phyloP scores from a whole-genome alignment of 495 filamentous ascomycete genomes.

The Cercophora samala region DNA sequence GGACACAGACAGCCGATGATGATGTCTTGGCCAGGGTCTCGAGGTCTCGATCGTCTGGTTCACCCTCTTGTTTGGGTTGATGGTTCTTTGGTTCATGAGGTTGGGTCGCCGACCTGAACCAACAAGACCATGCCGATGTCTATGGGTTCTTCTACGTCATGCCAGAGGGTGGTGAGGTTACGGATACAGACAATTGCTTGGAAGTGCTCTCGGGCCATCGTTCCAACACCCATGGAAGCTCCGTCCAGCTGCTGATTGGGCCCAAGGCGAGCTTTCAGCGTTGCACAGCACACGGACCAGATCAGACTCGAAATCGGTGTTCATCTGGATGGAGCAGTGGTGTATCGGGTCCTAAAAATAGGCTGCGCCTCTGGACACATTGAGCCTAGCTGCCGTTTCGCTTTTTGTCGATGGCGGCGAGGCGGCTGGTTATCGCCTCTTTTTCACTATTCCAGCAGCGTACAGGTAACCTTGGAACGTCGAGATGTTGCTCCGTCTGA shows the following conservation, averaged over 20 bases:
- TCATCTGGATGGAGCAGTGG: constrained; percentile 4
- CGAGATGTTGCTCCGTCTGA: constrained; percentile 10
- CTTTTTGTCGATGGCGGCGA: constrained; percentile 10
- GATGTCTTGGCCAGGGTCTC: constrained; percentile 1
- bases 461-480: neutral
- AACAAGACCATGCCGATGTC: neutral
- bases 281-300: constrained; percentile 19
- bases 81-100: neutral
- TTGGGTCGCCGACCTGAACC: constrained; percentile 7
- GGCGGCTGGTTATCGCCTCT: constrained; percentile 17
- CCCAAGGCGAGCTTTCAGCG: constrained; percentile 14
- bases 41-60: constrained; percentile 7
- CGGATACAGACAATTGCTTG: neutral
- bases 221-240: constrained; percentile 5
- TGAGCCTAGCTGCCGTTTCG: constrained; percentile 23
- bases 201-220: neutral
- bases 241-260: constrained; percentile 17
- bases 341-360: constrained; percentile 23
- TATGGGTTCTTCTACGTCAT: neutral
- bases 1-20: constrained; percentile 7
- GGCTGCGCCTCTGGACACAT: constrained; percentile 17
- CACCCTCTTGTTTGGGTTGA: constrained; percentile 2
- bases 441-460: neutral
- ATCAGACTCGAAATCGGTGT: constrained; percentile 16
- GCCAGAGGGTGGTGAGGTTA: neutral